Percentiles rank a stretch among this genome's conserved stretches.
phyloP scores from a whole-genome alignment of 768 basidiomycete species.

The Sarcodon aspratus region DNA sequence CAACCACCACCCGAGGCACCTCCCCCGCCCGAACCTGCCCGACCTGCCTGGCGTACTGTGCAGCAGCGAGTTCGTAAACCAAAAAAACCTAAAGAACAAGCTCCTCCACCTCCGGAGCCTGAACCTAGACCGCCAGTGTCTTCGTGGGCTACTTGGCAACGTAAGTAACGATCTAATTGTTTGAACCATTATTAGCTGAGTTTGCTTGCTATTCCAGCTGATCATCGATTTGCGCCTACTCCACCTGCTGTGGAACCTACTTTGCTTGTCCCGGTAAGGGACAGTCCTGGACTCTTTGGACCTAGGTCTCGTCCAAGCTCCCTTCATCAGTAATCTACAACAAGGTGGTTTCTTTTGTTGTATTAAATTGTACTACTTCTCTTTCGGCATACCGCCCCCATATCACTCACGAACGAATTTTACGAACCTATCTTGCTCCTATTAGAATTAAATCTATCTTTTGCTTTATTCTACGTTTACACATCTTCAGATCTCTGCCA shows the following conservation, averaged over 20 bases:
- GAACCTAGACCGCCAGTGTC: constrained; percentile 11
- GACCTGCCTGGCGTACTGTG: constrained; percentile 10
- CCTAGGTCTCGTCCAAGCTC: constrained; percentile 53
- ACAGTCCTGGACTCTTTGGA: constrained; percentile 66
- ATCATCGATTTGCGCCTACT: constrained; percentile 44
- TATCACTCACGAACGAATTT: no score
- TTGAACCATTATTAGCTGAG: constrained; percentile 1
- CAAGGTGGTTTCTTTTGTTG: background rate
- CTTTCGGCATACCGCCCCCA: no score
- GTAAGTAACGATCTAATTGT: constrained; percentile 14
- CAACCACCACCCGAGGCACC: constrained; percentile 34
- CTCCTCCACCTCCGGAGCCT: constrained; percentile 6
- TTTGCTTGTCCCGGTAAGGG: constrained; percentile 44
- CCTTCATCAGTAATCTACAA: background rate
- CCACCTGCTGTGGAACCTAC: constrained; percentile 50
- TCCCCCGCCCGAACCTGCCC: constrained; percentile 16
- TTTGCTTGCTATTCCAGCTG: constrained; percentile 29
- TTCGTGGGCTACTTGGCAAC: constrained; percentile 33
- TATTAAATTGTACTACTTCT: no score
- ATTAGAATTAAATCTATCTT: no score
- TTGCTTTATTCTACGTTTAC: no score
- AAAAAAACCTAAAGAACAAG: constrained; percentile 8
- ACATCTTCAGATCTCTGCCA: no score
- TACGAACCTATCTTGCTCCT: no score
- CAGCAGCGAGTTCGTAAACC: constrained; percentile 10